phyloP scores from a whole-genome alignment of 305 asterid species.

The Lippia alba region DNA sequence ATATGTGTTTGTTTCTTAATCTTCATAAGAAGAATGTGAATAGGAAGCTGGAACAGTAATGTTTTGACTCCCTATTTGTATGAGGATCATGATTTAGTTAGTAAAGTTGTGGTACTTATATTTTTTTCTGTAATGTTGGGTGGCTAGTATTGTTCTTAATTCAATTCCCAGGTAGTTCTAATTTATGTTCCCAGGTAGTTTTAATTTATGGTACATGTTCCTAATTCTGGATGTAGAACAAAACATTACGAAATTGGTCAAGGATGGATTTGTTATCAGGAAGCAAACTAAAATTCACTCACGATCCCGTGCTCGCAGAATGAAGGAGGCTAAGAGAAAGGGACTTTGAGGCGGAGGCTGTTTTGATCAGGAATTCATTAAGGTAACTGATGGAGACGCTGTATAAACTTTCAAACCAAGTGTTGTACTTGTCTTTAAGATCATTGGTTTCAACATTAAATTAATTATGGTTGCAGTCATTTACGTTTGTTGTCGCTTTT shows the following conservation, averaged over 20 bases:
- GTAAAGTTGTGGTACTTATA: not conserved
- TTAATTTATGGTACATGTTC: not conserved
- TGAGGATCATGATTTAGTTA: not conserved
- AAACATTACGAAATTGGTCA: constrained; percentile 67
- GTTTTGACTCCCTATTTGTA: not conserved
- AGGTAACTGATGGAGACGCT: constrained; percentile 40
- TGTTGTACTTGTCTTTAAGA: not conserved
- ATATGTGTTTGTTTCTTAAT: not conserved
- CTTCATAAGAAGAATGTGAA: not conserved
- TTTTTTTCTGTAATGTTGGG: not conserved
- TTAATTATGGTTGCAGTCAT: not conserved
- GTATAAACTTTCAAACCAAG: not conserved
- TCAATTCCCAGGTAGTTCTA: not conserved
- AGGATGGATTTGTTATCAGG: constrained; percentile 78
- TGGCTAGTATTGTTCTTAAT: not conserved
- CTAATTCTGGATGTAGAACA: constrained; percentile 41
- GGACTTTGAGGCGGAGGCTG: constrained; percentile 86
- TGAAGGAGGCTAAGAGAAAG: constrained; percentile 83
- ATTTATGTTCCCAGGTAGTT: no score
- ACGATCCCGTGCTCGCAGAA: constrained; percentile 73
- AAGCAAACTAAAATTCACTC: constrained; percentile 80
- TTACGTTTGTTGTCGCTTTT: not conserved
- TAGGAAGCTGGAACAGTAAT: not conserved
- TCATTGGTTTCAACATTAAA: not conserved
- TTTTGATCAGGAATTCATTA: constrained; percentile 74